Conservation (phyloP, 2,329 filamentous ascomycete genomes). For the Coccinonectria pachysandricola region DNA sequence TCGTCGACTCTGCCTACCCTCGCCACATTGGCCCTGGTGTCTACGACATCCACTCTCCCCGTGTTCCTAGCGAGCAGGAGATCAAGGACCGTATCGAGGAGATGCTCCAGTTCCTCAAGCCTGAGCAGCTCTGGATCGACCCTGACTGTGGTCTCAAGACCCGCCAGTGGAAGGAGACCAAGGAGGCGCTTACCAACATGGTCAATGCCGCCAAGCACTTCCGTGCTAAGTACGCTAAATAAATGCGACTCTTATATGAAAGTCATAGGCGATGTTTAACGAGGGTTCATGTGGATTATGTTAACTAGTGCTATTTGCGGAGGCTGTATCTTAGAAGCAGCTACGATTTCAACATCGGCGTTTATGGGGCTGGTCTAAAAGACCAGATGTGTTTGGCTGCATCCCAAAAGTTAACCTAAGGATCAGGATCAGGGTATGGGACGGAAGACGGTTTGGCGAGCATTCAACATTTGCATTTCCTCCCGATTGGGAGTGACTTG, state of each 20-base stretch:
- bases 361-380: conserved; percentile 32
- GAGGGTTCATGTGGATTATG: conserved; percentile 17
- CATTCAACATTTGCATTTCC: conserved; percentile 31
- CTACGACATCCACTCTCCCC: conserved; percentile 99
- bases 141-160: conserved; percentile 99
- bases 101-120: conserved; percentile 96
- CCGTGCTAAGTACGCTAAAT: conserved; percentile 78
- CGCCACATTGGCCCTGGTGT: conserved; percentile 98
- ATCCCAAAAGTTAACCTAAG: conserved; percentile 27
- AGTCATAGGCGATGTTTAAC: conserved; percentile 9
- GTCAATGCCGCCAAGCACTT: conserved; percentile 96
- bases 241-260: conserved; percentile 21
- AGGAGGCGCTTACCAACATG: conserved; percentile 92
- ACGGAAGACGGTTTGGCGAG: conserved; percentile 22
- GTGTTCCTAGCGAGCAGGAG: conserved; percentile 94
- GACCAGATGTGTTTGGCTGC: conserved; percentile 25
- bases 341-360: conserved; percentile 52
- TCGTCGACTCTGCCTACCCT: conserved; percentile 93
- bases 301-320: conserved; percentile 23
- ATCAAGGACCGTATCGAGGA: conserved; percentile 96
- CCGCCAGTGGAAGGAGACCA: conserved; percentile 96
- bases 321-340: conserved; percentile 28
- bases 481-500: conserved; percentile 22
- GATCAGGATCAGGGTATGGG: conserved; percentile 21
- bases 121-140: conserved; percentile 99